phyloP scores from a whole-genome alignment of 192 early-diverging fungal species.

The Coemansia sp. region DNA sequence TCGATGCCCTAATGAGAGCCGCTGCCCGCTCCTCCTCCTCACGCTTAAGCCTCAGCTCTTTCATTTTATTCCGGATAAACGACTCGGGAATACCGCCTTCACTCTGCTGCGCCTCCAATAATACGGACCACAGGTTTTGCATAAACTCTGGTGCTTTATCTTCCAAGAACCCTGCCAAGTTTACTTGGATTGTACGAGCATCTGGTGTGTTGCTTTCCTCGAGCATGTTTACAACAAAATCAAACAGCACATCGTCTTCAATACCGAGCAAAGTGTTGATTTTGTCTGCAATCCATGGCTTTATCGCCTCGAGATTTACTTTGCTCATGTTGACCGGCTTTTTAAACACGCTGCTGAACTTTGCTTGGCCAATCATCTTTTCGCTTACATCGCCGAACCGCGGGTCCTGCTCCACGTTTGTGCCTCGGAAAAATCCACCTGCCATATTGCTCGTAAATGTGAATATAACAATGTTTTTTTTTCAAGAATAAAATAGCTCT shows the following conservation, averaged over 20 bases:
- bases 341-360: constrained; percentile 31
- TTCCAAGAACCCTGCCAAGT: constrained; percentile 92
- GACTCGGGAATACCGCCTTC: constrained; percentile 80
- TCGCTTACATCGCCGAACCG: constrained; percentile 45
- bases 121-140: constrained; percentile 83
- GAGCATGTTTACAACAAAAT: constrained; percentile 81
- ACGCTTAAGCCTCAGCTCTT: constrained; percentile 62
- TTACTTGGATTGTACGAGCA: constrained; percentile 90
- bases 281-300: constrained; percentile 81
- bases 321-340: constrained; percentile 70
- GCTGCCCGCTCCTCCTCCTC: constrained; percentile 28
- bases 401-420: constrained; percentile 46
- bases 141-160: constrained; percentile 79
- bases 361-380: constrained; percentile 24
- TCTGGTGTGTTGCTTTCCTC: constrained; percentile 75
- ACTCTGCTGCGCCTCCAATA: constrained; percentile 83
- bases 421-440: constrained; percentile 41
- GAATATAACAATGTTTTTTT: background rate
- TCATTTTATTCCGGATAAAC: constrained; percentile 85
- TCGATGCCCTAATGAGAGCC: constrained; percentile 16
- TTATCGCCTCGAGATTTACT: constrained; percentile 83
- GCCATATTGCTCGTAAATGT: constrained; percentile 16
- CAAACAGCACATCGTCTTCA: constrained; percentile 93
- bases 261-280: constrained; percentile 77
- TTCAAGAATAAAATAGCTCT: background rate